Base-by-base conservation (phyloP, 2,329 filamentous ascomycete genomes). In the Monilinia vaccinii-corymbosi region DNA sequence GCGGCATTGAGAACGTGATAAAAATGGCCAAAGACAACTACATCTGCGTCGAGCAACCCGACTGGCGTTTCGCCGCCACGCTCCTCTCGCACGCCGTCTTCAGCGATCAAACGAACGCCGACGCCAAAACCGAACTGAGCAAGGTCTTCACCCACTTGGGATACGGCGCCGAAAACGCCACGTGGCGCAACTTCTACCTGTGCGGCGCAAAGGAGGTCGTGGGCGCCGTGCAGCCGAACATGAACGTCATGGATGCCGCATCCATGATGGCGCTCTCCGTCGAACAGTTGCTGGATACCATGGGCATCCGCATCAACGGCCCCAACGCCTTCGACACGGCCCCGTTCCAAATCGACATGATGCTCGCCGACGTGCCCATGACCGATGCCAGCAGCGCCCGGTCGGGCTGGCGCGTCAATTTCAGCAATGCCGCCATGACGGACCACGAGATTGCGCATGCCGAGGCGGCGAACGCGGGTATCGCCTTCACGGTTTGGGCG, bases 111-210 rank as follows among this genome's bases (percentile, higher is more conserved):
- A 28, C 25, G 6, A 28, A 28, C 6, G 6, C 25, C 25, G 25
- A 28, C 3, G 25, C 25, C 25, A 28, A 28, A 28, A 28, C 25
- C 25, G 25, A 28, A 28, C 25, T 28, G 3, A 28, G 25, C 25
- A 28, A 28, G 25, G 25, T 28, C 25, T 28, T 28, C 6, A 28
- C 25, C 25, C 3, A 6, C 6, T 28, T 28, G 6, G 25, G 25
- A 28, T 28, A 28, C 25, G 25, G 25, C 3, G 25, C 25, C 3
- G 25, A 28, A 28, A 28, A 28, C 6, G 25, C 25, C 25, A 28
- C 25, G 3, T 28, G 25, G 25, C 25, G 25, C 25, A 28, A 28
- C 6, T 28, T 28, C 6, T 76, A 72, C 53, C 64, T 75, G 4
- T 69, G 31, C 5, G 49, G 49, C 3, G 49, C 49, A 10, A 36